Evolutionary conservation across 2,329 filamentous ascomycete genomes (phyloP), one percentile per base, ranked within the genome.

Genomic region (Fusarium pilosicola): DNA sequence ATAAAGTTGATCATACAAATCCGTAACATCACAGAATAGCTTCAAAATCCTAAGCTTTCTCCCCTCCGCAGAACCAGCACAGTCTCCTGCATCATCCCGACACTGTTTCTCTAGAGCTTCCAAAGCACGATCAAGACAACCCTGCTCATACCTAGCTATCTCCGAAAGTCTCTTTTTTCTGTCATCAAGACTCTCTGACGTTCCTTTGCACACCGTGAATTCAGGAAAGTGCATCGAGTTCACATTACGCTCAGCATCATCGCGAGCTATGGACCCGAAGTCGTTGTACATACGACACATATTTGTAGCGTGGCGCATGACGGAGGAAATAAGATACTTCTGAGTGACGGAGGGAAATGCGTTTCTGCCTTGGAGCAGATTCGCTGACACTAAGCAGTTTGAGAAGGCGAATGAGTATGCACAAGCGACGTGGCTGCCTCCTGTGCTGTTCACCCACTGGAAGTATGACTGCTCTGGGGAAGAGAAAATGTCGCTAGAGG

Each of bases 211-310:
- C 1, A 4, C 0, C 2, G 38, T 7, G 9, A 65, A 65, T 15
- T 65, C 62, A 1, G 55, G 62, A 4, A 65, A 65, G 5, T 64
- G 54, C 2, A 51, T 44, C 7, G 54, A 64, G 36, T 64, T 64
- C 2, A 64, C 15, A 0, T 64, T 64, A 0, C 44, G 36, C 36
- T 64, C 61, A 0, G 36, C 24, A 2, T 39, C 32, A 22, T 64
- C 61, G 8, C 61, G 61, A 39, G 11, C 12, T 1, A 59, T 24
- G 1, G 61, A 59, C 1, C 61, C 61, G 38, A 36, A 64, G 28
- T 64, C 61, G 9, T 64, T 64, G 44, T 64, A 64, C 17, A 64
- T 64, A 17, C 61, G 61, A 28, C 61, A 64, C 42, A 44, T 49
- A 0, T 30, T 49, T 6, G 54, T 64, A 7, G 54, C 32, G 8